phyloP scores from a whole-genome alignment of 805 yeast genomes.

The Sugiyamaella boreocaroliniensis region DNA sequence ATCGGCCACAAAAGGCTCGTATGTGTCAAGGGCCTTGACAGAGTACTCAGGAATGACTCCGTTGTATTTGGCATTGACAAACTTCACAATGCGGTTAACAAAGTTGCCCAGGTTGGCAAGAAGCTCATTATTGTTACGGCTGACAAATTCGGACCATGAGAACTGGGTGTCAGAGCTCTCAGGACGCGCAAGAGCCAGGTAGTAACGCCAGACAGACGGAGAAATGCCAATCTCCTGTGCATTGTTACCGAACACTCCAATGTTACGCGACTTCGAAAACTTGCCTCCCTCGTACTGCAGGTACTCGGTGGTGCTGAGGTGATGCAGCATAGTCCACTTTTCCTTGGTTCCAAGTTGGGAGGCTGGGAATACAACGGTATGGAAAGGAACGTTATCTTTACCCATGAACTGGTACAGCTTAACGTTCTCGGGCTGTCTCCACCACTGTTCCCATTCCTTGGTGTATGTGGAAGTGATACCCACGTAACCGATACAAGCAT shows the following conservation, averaged over 20 bases:
- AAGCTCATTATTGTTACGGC: conserved; percentile 87
- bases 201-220: conserved; percentile 96
- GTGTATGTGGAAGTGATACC: conserved; percentile 94
- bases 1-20: conserved; percentile 38
- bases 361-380: conserved; percentile 95
- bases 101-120: conserved; percentile 95
- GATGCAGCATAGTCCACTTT: conserved; percentile 85
- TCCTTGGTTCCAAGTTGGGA: conserved; percentile 83
- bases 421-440: conserved; percentile 89
- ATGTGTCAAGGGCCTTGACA: conserved; percentile 41
- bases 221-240: conserved; percentile 90
- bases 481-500: conserved; percentile 94
- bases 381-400: conserved; percentile 98
- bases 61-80: conserved; percentile 81
- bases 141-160: conserved; percentile 94
- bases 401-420: conserved; percentile 96
- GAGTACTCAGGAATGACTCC: conserved; percentile 75
- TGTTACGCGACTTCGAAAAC: conserved; percentile 94
- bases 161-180: conserved; percentile 94
- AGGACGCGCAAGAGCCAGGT: conserved; percentile 86
- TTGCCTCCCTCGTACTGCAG: conserved; percentile 97
- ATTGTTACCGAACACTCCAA: conserved; percentile 97
- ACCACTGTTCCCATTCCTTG: conserved; percentile 80
- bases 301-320: conserved; percentile 90
- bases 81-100: conserved; percentile 88